phyloP scores from a whole-genome alignment of 805 yeast species.

The Saccharomyces cerevisiae region DNA sequence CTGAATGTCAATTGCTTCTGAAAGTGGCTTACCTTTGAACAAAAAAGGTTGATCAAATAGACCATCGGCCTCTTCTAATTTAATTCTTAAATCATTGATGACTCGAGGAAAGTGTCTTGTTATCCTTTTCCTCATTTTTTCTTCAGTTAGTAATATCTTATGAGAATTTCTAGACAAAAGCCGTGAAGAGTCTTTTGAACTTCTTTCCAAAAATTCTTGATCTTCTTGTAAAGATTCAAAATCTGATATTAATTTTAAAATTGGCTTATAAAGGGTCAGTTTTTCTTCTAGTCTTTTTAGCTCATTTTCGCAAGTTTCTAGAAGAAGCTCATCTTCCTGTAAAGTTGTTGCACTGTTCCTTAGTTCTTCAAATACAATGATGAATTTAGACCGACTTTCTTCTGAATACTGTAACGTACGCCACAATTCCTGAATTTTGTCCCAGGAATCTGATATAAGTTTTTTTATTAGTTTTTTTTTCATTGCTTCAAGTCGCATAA shows the following conservation, averaged over 20 bases:
- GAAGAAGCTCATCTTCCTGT: constrained; percentile 49
- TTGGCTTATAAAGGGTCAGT: constrained; percentile 42
- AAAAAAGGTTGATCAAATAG: constrained; percentile 32
- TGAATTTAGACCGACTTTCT: constrained; percentile 42
- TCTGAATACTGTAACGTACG: constrained; percentile 48
- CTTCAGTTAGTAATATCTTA: constrained; percentile 71
- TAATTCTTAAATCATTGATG: constrained; percentile 41
- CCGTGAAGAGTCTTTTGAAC: constrained; percentile 74
- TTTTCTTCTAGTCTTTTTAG: constrained; percentile 43
- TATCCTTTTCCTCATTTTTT: constrained; percentile 60
- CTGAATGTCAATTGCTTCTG: constrained; percentile 23
- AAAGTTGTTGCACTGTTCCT: constrained; percentile 10
- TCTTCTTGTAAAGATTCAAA: constrained; percentile 52
- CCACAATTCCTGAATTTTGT: constrained; percentile 57
- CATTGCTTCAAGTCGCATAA: constrained; percentile 48
- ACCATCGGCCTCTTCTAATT: constrained; percentile 42
- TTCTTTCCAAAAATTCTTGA: constrained; percentile 52
- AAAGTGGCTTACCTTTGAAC: constrained; percentile 19
- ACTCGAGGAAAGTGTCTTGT: constrained; percentile 61
- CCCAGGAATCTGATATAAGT: constrained; percentile 56
- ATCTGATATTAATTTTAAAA: constrained; percentile 48
- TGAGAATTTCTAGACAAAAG: constrained; percentile 69
- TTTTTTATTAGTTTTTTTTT: constrained; percentile 59
- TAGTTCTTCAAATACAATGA: constrained; percentile 24
- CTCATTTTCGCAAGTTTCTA: constrained; percentile 60